Base-by-base conservation (phyloP, 768 basidiomycete species). In the Nidularia pulvinata region DNA sequence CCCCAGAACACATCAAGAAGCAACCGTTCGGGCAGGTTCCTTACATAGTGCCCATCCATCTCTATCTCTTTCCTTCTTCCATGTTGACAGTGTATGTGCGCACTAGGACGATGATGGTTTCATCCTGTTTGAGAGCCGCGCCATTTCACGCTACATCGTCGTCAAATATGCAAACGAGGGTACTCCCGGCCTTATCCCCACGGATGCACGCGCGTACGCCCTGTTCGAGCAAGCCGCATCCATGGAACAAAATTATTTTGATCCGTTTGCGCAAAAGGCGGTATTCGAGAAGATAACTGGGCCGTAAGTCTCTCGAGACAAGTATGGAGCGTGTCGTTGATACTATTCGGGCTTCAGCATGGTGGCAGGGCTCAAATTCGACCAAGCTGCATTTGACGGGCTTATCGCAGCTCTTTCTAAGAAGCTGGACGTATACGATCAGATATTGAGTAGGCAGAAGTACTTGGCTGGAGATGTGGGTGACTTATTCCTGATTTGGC, bases 11-110 rank as follows among this genome's bases (percentile, higher is more conserved):
- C 69, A 19, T 77, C 13, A 60, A 66, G 33, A 67, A 73, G 48
- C 86, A 91, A 58, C 89, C 89, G 0, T 88, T 87, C 59, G 83
- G 84, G 16, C 80, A 83, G 58, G 72, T 86, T 30, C 85, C 86
- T 2, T 81, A 77, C 62, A 73, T 87, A 51, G 80, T 78, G 53
- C 35, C 70, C 63, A 35, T 50, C 50, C 3, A 36, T 46, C 4
- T 50, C 30, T 39, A 34, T 32, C 11, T 14, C 9, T 5, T 33
- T 19, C 25, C n/a, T 14, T 33, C 1, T 16, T 33, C 3, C 11
- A 47, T 14, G 2, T 35, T 46, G 13, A 45, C 3, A 48, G 33
- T 46, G 19, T 19, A 37, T 33, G 34, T 30, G 6, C 22, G 45
- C 22, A 11, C 9, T 55, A 77, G 77, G 66, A 78, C 49, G 81